phyloP scores from a whole-genome alignment of 2,329 filamentous ascomycete genomes.

The Gaeumannomyces tritici region DNA sequence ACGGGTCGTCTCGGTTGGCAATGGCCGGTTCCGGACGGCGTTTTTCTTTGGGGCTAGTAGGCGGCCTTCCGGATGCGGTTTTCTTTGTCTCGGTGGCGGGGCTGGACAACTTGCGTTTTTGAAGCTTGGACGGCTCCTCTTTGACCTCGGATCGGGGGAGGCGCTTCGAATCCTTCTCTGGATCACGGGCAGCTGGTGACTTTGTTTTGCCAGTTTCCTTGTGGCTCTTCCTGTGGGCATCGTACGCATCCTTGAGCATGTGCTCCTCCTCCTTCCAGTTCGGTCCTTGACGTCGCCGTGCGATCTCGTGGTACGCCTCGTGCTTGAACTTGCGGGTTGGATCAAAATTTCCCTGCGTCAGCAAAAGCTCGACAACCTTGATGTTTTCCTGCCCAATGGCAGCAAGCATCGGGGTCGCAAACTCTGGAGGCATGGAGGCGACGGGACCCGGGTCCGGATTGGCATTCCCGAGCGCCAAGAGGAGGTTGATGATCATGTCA shows the following conservation, averaged over 20 bases:
- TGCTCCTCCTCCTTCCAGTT: conserved; percentile 86
- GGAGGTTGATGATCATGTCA: conserved; percentile 72
- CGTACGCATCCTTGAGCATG: conserved; percentile 66
- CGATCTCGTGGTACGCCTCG: conserved; percentile 79
- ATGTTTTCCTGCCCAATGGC: conserved; percentile 86
- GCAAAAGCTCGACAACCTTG: conserved; percentile 70
- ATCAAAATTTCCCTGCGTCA: conserved; percentile 71
- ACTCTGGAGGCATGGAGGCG: conserved; percentile 50
- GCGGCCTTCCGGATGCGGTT: conserved; percentile 18
- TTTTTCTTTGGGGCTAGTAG: conserved; percentile 40
- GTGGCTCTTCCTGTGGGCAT: conserved; percentile 48
- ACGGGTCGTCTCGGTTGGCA: conserved; percentile 34
- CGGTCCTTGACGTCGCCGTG: conserved; percentile 70
- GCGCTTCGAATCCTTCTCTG: conserved; percentile 32
- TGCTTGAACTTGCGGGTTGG: conserved; percentile 70
- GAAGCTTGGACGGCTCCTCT: conserved; percentile 28
- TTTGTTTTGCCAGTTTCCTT: conserved; percentile 39
- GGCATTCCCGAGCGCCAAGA: conserved; percentile 57
- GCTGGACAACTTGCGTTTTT: conserved; percentile 39
- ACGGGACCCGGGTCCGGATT: conserved; percentile 62
- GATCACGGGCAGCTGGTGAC: conserved; percentile 35
- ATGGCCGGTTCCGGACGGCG: conserved; percentile 31
- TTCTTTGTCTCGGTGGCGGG: conserved; percentile 39
- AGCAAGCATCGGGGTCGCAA: conserved; percentile 85
- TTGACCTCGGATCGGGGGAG: conserved; percentile 31